phyloP scores from a whole-genome alignment of 768 basidiomycete species.

The Termitomyces eurrhizus region DNA sequence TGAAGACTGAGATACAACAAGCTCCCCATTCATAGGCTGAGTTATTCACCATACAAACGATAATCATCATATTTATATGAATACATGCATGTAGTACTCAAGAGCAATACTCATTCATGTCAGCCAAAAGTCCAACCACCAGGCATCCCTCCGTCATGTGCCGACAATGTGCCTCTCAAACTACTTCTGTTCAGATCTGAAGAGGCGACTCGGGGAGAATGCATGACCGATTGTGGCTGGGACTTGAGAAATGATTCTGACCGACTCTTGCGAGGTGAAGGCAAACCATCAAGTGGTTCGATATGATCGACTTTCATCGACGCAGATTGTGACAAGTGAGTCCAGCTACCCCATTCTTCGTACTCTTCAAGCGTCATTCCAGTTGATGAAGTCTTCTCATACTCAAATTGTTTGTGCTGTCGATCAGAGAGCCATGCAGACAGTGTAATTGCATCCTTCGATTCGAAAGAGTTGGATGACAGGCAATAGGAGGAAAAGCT shows the following conservation, averaged over 20 bases:
- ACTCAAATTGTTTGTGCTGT: conserved; percentile 24
- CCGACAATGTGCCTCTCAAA: conserved; percentile 3
- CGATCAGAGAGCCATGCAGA: conserved; percentile 37
- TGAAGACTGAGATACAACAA: too few species aligned
- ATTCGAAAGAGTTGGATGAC: conserved; percentile 18
- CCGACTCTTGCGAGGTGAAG: not conserved
- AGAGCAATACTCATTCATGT: not conserved
- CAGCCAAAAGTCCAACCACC: conserved; percentile 32
- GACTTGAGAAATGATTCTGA: not conserved
- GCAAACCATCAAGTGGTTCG: not conserved
- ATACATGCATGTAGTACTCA: not conserved
- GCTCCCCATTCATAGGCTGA: too few species aligned
- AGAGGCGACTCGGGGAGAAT: conserved; percentile 3
- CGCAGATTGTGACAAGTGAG: conserved; percentile 21
- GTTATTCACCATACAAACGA: too few species aligned
- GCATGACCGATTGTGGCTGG: not conserved
- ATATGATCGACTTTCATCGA: conserved; percentile 4
- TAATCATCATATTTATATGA: not conserved
- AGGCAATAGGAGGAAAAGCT: conserved; percentile 9
- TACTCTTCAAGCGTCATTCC: conserved; percentile 45
- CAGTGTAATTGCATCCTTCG: conserved; percentile 21
- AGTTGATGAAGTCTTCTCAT: conserved; percentile 18
- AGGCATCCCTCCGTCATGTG: conserved; percentile 33
- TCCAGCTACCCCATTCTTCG: conserved; percentile 47
- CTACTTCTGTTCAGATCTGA: not conserved